Evolutionary conservation across 1,284 basidiomycete species (phyloP).

Genomic region (Heliocybe sulcata): DNA sequence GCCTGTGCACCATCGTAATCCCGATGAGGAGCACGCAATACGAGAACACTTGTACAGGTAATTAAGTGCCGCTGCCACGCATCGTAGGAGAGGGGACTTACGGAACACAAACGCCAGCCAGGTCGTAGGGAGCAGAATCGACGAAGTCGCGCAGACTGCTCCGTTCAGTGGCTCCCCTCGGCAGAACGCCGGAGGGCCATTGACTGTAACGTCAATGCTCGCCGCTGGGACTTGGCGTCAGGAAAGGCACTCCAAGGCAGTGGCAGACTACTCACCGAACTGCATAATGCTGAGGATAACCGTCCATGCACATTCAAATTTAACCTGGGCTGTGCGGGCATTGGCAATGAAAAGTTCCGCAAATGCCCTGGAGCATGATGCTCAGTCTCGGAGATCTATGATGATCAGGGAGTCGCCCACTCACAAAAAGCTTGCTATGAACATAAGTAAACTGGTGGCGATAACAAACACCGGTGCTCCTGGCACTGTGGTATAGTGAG

Average conservation of each 20-base stretch:
- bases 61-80: conserved; percentile 1
- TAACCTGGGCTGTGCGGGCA: conserved; percentile 31
- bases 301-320: conserved; percentile 50
- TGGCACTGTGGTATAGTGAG: conserved; percentile 25
- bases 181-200: conserved; percentile 30
- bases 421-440: conserved; percentile 39
- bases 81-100: conserved; percentile 23
- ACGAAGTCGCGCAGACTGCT: conserved; percentile 45
- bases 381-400: neutral
- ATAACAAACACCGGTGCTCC: conserved; percentile 44
- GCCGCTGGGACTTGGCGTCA: conserved; percentile 24
- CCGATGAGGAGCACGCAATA: conserved; percentile 50
- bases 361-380: conserved; percentile 24
- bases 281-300: conserved; percentile 38
- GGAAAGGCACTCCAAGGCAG: neutral
- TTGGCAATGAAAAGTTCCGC: conserved; percentile 28
- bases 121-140: conserved; percentile 40
- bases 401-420: conserved; percentile 17
- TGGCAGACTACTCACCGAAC: conserved; percentile 28
- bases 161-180: conserved; percentile 27
- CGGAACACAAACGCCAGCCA: conserved; percentile 48
- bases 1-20: conserved; percentile 34
- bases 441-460: conserved; percentile 36
- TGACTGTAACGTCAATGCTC: conserved; percentile 37
- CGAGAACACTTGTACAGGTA: conserved; percentile 31